Evolutionary conservation across 2,329 filamentous ascomycete genomes (phyloP).

Genomic region (Nemania abortiva): DNA sequence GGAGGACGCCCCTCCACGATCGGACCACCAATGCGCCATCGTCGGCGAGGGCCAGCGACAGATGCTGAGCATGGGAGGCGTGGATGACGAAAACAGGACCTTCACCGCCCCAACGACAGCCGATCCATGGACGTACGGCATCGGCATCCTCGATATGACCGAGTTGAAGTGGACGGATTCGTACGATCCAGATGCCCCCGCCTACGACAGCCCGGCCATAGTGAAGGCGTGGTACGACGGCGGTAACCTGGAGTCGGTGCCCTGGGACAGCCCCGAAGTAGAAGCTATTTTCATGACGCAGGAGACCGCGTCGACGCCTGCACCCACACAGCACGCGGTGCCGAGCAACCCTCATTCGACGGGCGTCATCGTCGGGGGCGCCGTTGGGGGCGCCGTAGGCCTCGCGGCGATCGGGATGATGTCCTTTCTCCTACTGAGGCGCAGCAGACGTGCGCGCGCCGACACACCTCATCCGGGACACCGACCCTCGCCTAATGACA

Average conservation of each 20-base stretch:
- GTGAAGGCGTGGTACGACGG: slow-evolving; percentile 53
- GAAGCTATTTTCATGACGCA: slow-evolving; percentile 46
- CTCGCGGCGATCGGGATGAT: slow-evolving; percentile 30
- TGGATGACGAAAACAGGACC: slow-evolving; percentile 45
- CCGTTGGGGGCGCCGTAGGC: slow-evolving; percentile 43
- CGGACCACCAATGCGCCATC: slow-evolving; percentile 53
- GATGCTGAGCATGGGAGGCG: slow-evolving; percentile 56
- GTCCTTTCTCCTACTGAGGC: slow-evolving; percentile 36
- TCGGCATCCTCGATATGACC: slow-evolving; percentile 58
- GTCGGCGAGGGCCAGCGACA: slow-evolving; percentile 54
- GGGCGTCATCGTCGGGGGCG: slow-evolving; percentile 44
- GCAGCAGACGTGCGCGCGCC: slow-evolving; percentile 25
- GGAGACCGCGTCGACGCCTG: background rate
- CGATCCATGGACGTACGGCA: slow-evolving; percentile 54
- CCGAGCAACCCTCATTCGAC: slow-evolving; percentile 25
- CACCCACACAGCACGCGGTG: background rate
- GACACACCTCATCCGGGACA: slow-evolving; percentile 17
- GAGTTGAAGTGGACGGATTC: slow-evolving; percentile 51
- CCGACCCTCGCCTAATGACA: slow-evolving; percentile 6
- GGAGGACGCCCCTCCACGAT: slow-evolving; percentile 43
- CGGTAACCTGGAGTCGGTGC: slow-evolving; percentile 46
- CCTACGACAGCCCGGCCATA: slow-evolving; percentile 52
- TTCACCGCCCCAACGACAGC: slow-evolving; percentile 43
- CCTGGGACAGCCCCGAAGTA: slow-evolving; percentile 46
- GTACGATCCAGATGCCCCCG: slow-evolving; percentile 52